Evolutionary conservation across 768 basidiomycete genomes (phyloP), one percentile per base, ranked within the genome.

Genomic region (Suillus plorans): DNA sequence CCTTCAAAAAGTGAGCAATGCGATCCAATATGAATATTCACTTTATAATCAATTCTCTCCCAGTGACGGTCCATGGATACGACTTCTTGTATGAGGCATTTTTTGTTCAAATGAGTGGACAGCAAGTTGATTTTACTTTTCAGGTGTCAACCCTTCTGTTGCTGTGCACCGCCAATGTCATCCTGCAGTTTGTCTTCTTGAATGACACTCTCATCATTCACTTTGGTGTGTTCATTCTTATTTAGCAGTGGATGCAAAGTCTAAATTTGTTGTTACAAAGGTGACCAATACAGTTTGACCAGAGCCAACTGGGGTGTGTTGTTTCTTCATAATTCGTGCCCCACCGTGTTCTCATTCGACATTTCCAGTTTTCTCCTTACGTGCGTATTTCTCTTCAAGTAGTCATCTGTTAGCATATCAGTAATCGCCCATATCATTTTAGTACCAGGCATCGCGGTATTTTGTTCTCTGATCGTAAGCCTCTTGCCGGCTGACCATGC

Each of bases 341-440:
- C 41, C 20, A 9, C 7, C 39, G 31, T 52, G 62, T 25, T 69
- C 50, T 39, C 3, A 59, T 42, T 22, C n/a, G 9, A 37, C n/a
- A 16, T 34, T 18, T 20, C 36, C 44, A 74, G 73, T 75, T 20
- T 76, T 77, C 63, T 74, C 76, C 37, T 74, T 73, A 31, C 44
- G 72, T 73, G 69, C 65, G 36, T 34, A 36, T 18, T 56, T 60
- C 39, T 42, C 5, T 66, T 41, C 37, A n/a, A 28, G 31, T 65
- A 3, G n/a, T 37, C 36, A 9, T 25, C 28, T 60, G n/a, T 5
- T 28, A 16, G 20, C 69, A 58, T 71, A 31, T 22, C 8, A 7
- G n/a, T 50, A 42, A 55, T 13, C 14, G 18, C 41, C 41, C 25
- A 8, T 31, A 31, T 12, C 16, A 42, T 42, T 20, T 62, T n/a